Evolutionary conservation across 768 basidiomycete genomes (phyloP).

Genomic region (Lactarius sanguifluus): DNA sequence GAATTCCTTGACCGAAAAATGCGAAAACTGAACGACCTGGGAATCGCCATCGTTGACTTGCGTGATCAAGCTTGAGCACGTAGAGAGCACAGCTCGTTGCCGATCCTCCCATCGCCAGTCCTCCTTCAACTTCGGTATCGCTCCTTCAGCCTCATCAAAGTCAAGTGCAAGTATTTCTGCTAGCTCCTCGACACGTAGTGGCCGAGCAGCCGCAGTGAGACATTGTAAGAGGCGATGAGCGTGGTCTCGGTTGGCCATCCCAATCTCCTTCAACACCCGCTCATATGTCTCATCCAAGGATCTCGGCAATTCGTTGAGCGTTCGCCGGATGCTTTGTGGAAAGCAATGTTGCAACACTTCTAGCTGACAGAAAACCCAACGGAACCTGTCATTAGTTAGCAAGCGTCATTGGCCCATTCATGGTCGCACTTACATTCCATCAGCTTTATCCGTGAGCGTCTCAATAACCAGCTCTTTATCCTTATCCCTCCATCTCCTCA

Average conservation of each 20-base stretch:
- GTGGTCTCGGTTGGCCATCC: neutral
- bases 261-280: neutral
- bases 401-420: neutral
- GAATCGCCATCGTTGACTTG: neutral
- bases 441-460: neutral
- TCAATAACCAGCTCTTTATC: conserved; percentile 1
- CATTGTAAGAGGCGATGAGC: neutral
- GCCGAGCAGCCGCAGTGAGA: neutral
- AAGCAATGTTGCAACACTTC: neutral
- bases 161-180: neutral
- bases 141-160: neutral
- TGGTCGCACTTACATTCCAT: neutral
- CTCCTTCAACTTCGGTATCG: neutral
- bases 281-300: neutral
- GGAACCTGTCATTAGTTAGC: neutral
- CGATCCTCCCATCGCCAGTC: neutral
- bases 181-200: neutral
- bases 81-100: neutral
- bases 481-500: neutral
- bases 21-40: neutral
- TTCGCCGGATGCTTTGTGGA: neutral
- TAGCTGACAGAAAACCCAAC: neutral
- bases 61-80: neutral
- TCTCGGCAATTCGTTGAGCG: neutral
- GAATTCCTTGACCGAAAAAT: conserved; percentile 1